Conservation (phyloP, 305 asterid species). For the Plantago coronopus region DNA sequence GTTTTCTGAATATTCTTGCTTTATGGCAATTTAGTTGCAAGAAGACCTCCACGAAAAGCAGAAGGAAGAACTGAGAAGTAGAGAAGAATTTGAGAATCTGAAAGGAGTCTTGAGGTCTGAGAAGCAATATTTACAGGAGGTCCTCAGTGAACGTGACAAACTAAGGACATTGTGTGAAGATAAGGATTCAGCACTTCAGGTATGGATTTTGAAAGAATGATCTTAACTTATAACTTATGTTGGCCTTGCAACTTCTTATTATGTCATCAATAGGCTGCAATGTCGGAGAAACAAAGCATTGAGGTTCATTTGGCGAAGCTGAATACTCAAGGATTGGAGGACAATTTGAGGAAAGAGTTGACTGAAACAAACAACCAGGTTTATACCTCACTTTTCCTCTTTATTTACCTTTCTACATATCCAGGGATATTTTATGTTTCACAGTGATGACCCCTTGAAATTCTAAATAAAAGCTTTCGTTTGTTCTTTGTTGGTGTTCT, state of each 20-base stretch:
- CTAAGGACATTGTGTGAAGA: constrained; percentile 58
- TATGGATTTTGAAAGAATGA: constrained; percentile 23
- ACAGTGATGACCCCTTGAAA: too few relatives aligned
- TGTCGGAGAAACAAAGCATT: constrained; percentile 64
- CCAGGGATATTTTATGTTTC: too few relatives aligned
- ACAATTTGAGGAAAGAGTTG: constrained; percentile 50
- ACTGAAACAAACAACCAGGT: constrained; percentile 81
- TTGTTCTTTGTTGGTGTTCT: background rate
- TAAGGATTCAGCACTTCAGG: constrained; percentile 82
- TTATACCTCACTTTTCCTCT: constrained; percentile 16
- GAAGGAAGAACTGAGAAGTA: constrained; percentile 51
- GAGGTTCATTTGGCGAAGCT: constrained; percentile 61
- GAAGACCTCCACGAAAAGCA: constrained; percentile 68
- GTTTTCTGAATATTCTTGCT: constrained; percentile 8
- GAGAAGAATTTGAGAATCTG: constrained; percentile 63
- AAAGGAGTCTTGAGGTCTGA: constrained; percentile 55
- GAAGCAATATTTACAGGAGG: constrained; percentile 58
- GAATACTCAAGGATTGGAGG: constrained; percentile 66
- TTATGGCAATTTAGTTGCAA: constrained; percentile 53
- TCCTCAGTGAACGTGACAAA: constrained; percentile 60
- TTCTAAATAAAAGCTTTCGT: too few relatives aligned
- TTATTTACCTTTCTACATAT: too few relatives aligned
- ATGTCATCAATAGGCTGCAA: constrained; percentile 42
- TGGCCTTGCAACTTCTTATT: constrained; percentile 30
- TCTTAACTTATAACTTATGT: constrained; percentile 6